A percentile compares a stretch with the other conserved stretches of the same genome.
Evolutionary conservation across 495 filamentous ascomycete species (phyloP).

Genomic region (Penicillium arizonense): DNA sequence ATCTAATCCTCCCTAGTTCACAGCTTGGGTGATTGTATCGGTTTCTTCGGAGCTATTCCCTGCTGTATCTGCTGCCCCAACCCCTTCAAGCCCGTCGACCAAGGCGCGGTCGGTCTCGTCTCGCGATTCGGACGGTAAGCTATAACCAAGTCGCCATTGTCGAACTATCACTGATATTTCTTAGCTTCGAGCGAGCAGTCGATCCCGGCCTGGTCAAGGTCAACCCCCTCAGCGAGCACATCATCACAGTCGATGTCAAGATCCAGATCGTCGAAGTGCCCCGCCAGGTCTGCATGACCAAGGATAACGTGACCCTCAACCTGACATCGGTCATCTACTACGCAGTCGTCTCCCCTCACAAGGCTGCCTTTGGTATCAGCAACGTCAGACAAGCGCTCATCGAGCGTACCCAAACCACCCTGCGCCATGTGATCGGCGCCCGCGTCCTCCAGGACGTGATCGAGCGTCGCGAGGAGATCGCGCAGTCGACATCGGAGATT

Average conservation of each 20-base stretch:
- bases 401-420: slow-evolving; percentile 96
- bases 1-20: slow-evolving; percentile 54
- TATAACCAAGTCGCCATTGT: neutral
- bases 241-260: slow-evolving; percentile 96
- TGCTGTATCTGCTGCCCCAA: slow-evolving; percentile 94
- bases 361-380: slow-evolving; percentile 93
- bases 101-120: slow-evolving; percentile 92
- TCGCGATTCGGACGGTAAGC: slow-evolving; percentile 83
- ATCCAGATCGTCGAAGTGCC: slow-evolving; percentile 99
- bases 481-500: slow-evolving; percentile 90
- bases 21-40: slow-evolving; percentile 70
- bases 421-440: slow-evolving; percentile 95
- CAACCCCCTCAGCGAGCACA: slow-evolving; percentile 89
- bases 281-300: slow-evolving; percentile 98
- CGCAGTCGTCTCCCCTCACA: slow-evolving; percentile 92
- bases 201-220: slow-evolving; percentile 97
- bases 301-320: slow-evolving; percentile 94
- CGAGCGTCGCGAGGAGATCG: slow-evolving; percentile 96
- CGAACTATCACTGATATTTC: neutral
- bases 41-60: slow-evolving; percentile 82
- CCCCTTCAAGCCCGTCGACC: slow-evolving; percentile 89
- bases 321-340: slow-evolving; percentile 99
- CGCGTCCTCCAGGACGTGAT: slow-evolving; percentile 98
- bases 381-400: slow-evolving; percentile 93
- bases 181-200: slow-evolving; percentile 84